Conservation (phyloP, 1,139 yeast genomes). For the Candida sanyaensis region DNA sequence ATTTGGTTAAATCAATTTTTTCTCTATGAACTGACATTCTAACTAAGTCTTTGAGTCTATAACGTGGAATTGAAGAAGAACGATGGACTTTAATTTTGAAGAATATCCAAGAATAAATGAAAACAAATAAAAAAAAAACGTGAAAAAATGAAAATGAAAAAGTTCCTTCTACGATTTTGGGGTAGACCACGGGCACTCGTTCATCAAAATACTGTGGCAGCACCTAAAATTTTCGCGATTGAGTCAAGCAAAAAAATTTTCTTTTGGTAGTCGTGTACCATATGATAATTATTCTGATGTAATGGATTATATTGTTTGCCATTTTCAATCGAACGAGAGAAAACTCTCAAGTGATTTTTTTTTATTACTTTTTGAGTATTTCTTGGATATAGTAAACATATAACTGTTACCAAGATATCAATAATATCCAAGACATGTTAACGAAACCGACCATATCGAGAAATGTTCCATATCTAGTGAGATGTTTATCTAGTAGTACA, state of each 20-base stretch:
- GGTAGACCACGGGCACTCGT: too few species aligned
- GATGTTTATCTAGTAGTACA: conserved; percentile 1
- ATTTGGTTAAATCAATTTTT: conserved; percentile 21
- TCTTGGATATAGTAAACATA: too few species aligned
- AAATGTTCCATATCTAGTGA: conserved; percentile 1
- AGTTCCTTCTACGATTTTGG: background rate
- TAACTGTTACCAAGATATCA: too few species aligned
- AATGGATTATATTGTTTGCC: too few species aligned
- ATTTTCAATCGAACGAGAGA: too few species aligned
- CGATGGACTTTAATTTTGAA: background rate
- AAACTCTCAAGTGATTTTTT: too few species aligned
- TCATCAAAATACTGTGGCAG: too few species aligned
- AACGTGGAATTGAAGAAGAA: background rate
- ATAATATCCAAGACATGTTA: background rate
- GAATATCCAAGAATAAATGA: background rate
- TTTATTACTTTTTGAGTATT: too few species aligned
- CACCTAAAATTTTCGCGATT: too few species aligned
- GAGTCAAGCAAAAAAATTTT: too few species aligned
- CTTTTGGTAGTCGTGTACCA: background rate
- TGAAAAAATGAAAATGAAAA: background rate
- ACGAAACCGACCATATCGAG: background rate
- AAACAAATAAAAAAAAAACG: too few species aligned
- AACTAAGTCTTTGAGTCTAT: background rate
- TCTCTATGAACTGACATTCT: conserved; percentile 44
- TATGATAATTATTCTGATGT: background rate